Evolutionary conservation across 2,329 filamentous ascomycete genomes (phyloP), one percentile per base, ranked within the genome.

Genomic region (Pseudocercospora crystallina): DNA sequence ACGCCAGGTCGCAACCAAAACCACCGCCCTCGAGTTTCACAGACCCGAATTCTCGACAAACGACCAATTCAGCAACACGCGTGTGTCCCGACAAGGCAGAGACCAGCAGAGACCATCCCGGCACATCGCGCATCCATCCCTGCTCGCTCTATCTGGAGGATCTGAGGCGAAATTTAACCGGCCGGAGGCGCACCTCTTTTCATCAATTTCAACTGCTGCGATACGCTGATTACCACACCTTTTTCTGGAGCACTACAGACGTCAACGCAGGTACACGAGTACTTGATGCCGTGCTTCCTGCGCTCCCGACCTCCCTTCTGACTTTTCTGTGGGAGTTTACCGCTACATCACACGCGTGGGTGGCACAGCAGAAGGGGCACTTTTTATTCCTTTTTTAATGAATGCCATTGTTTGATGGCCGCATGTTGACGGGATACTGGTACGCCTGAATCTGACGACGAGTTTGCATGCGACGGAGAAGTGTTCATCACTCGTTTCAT

Each of bases 141-240:
- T 46, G 43, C 12, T n/a, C 20, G 26, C 10, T 34, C 26, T 15
- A 20, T 37, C 33, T 46, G 17, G 33, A 37, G 43, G 32, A 45
- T 45, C 31, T 40, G 20, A 35, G 17, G 43, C 44, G 44, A 47
- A 32, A 47, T 47, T 47, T 32, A 33, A 47, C 36, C 43, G 32
- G 15, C n/a, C 13, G 33, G 31, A 33, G 14, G 30, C 26, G 11
- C 34, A 20, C 14, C 37, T 40, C 45, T 30, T 33, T 9, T 38
- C 26, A 38, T 38, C 30, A n/a, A n/a, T n/a, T n/a, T n/a, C n/a
- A n/a, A n/a, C n/a, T n/a, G n/a, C n/a, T n/a, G n/a, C n/a, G 38
- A 17, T 33, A 38, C 33, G 15, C n/a, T 37, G 29, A 26, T n/a
- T 15, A 20, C 26, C 17, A n/a, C 13, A 26, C 17, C 29, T 35